phyloP scores from a whole-genome alignment of 192 early-diverging fungal species.

The Cladochytrium replicatum region DNA sequence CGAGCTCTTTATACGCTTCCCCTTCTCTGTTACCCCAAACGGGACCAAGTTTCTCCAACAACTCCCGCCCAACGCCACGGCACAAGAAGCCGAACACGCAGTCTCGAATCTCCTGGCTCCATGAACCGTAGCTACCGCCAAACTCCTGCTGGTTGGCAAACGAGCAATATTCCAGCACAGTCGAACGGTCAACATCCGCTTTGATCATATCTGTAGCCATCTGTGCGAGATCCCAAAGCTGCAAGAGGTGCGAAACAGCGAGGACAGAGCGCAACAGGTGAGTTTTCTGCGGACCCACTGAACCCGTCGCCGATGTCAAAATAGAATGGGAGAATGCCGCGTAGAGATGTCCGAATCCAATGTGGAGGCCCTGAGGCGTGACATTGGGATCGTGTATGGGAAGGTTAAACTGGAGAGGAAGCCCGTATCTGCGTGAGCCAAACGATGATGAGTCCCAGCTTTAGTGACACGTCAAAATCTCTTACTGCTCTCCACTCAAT shows the following conservation, averaged over 20 bases:
- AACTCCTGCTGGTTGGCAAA: constrained; percentile 31
- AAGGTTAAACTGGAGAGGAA: constrained; percentile 7
- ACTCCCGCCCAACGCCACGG: constrained; percentile 37
- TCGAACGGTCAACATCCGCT: constrained; percentile 23
- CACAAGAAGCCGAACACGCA: constrained; percentile 37
- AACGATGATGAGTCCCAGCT: too few species aligned
- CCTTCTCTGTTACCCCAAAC: constrained; percentile 41
- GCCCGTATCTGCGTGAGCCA: constrained; percentile 1
- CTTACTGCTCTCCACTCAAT: constrained; percentile 15
- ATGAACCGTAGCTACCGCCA: constrained; percentile 4
- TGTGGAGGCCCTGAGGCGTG: constrained; percentile 36
- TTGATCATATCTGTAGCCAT: constrained; percentile 35
- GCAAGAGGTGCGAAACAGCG: constrained; percentile 34
- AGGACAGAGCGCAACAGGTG: constrained; percentile 35
- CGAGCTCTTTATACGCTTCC: constrained; percentile 39
- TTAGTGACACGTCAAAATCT: too few species aligned
- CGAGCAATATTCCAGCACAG: constrained; percentile 38
- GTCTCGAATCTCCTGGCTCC: constrained; percentile 34
- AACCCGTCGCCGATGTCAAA: too few species aligned
- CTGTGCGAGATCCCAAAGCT: constrained; percentile 32
- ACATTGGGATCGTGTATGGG: constrained; percentile 37
- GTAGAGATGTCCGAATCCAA: constrained; percentile 46
- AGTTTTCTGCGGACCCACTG: too few species aligned
- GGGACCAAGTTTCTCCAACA: constrained; percentile 19
- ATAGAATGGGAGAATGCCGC: constrained; percentile 4